Percentiles rank a stretch among this genome's conserved stretches.
phyloP scores from a whole-genome alignment of 352 stramenopile genomes.

The Globisporangium cystogenes region DNA sequence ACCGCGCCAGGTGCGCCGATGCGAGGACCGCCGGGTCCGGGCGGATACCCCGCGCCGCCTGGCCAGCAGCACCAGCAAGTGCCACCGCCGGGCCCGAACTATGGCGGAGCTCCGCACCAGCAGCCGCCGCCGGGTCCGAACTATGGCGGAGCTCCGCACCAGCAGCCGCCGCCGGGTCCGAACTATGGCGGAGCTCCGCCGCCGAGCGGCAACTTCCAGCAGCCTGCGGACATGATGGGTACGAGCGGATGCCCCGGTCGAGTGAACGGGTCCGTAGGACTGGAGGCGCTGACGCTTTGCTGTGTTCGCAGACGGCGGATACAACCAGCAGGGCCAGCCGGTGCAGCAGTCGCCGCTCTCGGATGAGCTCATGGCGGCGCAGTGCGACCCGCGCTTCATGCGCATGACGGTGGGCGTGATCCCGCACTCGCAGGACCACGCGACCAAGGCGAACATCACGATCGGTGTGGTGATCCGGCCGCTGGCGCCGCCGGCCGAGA shows the following conservation, averaged over 20 bases:
- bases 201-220: slow-evolving; percentile 80
- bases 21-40: slow-evolving; percentile 12
- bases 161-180: slow-evolving; percentile 12
- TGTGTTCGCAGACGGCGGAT: slow-evolving; percentile 33
- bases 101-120: slow-evolving; percentile 21
- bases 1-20: slow-evolving; percentile 3
- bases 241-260: slow-evolving; percentile 9
- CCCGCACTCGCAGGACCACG: slow-evolving; percentile 79
- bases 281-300: not conserved
- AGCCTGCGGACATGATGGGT: slow-evolving; percentile 73
- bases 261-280: not conserved
- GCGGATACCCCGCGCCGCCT: slow-evolving; percentile 2
- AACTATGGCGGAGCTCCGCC: slow-evolving; percentile 25
- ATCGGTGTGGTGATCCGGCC: slow-evolving; percentile 84
- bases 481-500: slow-evolving; percentile 56
- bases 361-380: slow-evolving; percentile 65
- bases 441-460: slow-evolving; percentile 79
- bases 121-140: slow-evolving; percentile 16
- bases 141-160: slow-evolving; percentile 23
- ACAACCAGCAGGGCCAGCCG: slow-evolving; percentile 42
- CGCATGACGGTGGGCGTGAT: slow-evolving; percentile 67
- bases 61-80: slow-evolving; percentile 17
- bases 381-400: slow-evolving; percentile 82
- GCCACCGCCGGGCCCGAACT: slow-evolving; percentile 15
- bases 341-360: slow-evolving; percentile 49